These are phyloP conservation scores for Phanerodontia chrysosporium DNA, from an alignment of 768 basidiomycete genomes.

Conservation along the genomic window DNA sequence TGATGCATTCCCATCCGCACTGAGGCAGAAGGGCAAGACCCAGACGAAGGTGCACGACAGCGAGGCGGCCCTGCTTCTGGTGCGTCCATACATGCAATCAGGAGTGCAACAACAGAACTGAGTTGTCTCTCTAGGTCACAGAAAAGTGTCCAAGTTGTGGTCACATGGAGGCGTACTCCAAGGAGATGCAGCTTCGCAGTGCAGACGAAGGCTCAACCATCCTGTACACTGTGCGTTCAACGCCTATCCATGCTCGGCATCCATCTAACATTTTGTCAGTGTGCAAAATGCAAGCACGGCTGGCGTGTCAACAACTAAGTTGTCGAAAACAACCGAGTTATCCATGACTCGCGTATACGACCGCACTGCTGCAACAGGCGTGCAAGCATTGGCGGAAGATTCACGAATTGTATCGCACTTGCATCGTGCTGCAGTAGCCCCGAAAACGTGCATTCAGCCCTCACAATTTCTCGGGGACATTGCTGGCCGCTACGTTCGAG, in stretches of 20 bases:
- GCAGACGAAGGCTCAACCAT: constrained; percentile 95
- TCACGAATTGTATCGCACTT: too few relatives aligned
- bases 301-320: constrained; percentile 80
- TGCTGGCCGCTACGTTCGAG: too few relatives aligned
- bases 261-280: constrained; percentile 36
- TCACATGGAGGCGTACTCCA: constrained; percentile 80
- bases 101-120: not conserved
- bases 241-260: not conserved
- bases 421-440: too few relatives aligned
- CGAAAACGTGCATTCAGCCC: too few relatives aligned
- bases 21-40: constrained; percentile 86
- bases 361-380: too few relatives aligned
- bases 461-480: too few relatives aligned
- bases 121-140: constrained; percentile 51
- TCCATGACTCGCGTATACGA: too few relatives aligned
- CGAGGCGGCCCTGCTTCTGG: constrained; percentile 60
- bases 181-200: constrained; percentile 86
- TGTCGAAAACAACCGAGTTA: too few relatives aligned
- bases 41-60: constrained; percentile 76
- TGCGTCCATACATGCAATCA: constrained; percentile 24
- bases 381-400: too few relatives aligned
- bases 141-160: constrained; percentile 90
- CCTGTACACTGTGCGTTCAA: constrained; percentile 77
- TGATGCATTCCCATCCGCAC: constrained; percentile 88
- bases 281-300: constrained; percentile 69